These are phyloP conservation scores for Malus sieversii DNA, from an alignment of 306 rosid genomes.

Conservation along the genomic window DNA sequence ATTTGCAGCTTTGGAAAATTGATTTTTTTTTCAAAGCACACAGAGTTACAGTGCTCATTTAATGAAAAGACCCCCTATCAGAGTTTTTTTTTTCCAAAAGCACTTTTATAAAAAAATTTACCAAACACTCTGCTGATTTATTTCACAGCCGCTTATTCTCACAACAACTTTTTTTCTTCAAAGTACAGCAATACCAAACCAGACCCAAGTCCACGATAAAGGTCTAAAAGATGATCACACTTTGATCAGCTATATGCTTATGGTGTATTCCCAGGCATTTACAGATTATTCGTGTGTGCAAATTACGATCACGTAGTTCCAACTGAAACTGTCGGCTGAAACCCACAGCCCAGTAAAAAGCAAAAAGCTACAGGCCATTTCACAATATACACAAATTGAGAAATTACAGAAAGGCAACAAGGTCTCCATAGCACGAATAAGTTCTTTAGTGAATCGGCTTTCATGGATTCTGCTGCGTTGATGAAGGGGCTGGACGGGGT, in stretches of 20 bases:
- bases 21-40: too few species aligned
- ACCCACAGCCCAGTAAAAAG: background rate
- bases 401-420: background rate
- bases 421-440: background rate
- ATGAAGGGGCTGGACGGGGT: constrained; percentile 36
- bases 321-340: background rate
- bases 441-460: background rate
- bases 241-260: background rate
- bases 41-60: too few species aligned
- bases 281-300: background rate
- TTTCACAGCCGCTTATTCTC: too few species aligned
- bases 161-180: too few species aligned
- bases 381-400: constrained; percentile 21
- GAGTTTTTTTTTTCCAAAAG: too few species aligned
- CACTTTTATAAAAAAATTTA: too few species aligned
- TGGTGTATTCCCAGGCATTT: background rate
- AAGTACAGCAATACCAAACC: too few species aligned
- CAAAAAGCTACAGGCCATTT: background rate
- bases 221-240: background rate
- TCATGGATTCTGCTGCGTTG: constrained; percentile 20
- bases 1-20: too few species aligned
- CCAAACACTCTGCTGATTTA: too few species aligned
- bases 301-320: background rate
- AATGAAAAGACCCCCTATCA: too few species aligned
- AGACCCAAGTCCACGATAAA: background rate